Base-by-base conservation (phyloP, 2,329 filamentous ascomycete species). In the Clonostachys byssicola region DNA sequence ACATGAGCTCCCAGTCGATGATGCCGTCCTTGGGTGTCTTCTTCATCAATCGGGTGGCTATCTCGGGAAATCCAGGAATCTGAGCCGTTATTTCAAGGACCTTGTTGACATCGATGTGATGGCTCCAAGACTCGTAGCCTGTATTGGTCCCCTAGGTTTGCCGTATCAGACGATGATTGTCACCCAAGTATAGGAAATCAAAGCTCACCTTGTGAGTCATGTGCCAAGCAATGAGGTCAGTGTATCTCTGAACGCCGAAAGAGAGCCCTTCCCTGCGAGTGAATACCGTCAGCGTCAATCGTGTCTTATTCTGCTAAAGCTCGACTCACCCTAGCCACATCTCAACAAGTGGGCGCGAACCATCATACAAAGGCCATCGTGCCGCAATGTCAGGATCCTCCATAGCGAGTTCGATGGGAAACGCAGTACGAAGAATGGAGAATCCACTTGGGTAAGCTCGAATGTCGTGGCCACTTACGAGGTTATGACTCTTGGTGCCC, bases 111-210 rank as follows among this genome's bases (percentile, higher is more conserved):
- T 18, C n/a, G 23, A 74, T 43, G 48, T 55, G 30, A 0, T 68
- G 72, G 8, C 71, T 74, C 77, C 77, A 80, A 18, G 68, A 73
- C 43, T 77, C 67, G 13, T 80, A 59, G 1, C 77, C 67, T 46
- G 73, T 65, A 50, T 70, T 67, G 1, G 79, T 77, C 42, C 80
- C 77, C 44, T 73, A 69, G 2, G 79, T 63, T 42, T 75, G 8
- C 73, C 3, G 73, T 74, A 0, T 75, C 74, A 49, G 78, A 76
- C 3, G 69, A 74, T 74, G 74, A 80, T 81, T 74, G 48, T 77
- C 68, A 47, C 80, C 17, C 18, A 2, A 16, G n/a, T 45, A 13
- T 5, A 14, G 5, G 35, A 8, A 16, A 44, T 3, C 17, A 23
- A 23, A 16, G 33, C 43, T 17, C 38, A 45, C 43, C 33, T 34